These are phyloP conservation scores for Paramecium caudatum DNA, from an alignment of 73 alveolate species.

Conservation along the genomic window DNA sequence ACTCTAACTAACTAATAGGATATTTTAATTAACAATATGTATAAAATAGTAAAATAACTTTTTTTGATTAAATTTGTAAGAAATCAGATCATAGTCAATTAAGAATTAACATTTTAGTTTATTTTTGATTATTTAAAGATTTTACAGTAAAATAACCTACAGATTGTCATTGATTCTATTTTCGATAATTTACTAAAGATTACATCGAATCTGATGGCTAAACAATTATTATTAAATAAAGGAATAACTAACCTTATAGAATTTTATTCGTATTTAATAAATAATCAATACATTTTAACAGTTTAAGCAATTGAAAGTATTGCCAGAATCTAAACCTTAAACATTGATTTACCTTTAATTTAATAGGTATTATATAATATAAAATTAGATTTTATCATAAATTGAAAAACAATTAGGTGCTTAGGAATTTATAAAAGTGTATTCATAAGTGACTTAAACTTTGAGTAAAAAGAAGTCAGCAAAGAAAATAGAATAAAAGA, in stretches of 20 bases:
- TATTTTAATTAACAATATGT: not conserved
- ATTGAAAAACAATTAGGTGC: conserved; percentile 4
- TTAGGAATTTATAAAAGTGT: not conserved
- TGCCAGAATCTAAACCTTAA: not conserved
- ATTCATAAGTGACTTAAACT: not conserved
- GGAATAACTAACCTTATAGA: not conserved
- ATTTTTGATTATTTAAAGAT: not conserved
- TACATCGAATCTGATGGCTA: conserved; percentile 29
- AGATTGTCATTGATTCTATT: not conserved
- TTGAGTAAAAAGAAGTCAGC: not conserved
- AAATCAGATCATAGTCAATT: not conserved
- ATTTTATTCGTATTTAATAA: not conserved
- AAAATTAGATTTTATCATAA: conserved; percentile 1
- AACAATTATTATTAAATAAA: not conserved
- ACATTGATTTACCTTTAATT: not conserved
- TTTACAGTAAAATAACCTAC: not conserved
- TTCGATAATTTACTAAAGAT: conserved; percentile 8
- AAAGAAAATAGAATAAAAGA: not conserved
- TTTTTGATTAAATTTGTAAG: conserved; percentile 42
- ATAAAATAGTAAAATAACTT: conserved; percentile 6
- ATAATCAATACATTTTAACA: not conserved
- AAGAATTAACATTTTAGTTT: conserved; percentile 20
- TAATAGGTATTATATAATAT: not conserved
- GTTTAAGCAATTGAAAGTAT: not conserved
- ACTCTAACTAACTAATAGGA: not conserved